A percentile compares a stretch with the other conserved stretches of the same genome.
Evolutionary conservation across 768 basidiomycete species (phyloP).

Genomic region (Auricularia sp.): DNA sequence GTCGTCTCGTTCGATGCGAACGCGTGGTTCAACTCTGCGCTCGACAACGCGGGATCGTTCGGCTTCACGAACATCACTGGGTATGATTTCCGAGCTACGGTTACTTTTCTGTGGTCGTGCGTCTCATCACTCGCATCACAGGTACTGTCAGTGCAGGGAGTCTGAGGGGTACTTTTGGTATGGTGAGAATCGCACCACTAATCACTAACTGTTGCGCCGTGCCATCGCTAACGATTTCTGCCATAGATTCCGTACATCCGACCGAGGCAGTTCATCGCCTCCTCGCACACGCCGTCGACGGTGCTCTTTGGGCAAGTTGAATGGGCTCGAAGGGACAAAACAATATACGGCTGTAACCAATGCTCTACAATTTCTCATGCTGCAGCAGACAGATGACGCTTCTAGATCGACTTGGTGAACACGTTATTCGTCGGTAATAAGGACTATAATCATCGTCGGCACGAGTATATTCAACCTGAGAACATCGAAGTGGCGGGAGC

Average conservation of each 20-base stretch:
- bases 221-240: background rate
- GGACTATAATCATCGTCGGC: too few relatives aligned
- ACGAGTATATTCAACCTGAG: too few relatives aligned
- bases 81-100: constrained; percentile 15
- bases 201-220: constrained; percentile 15
- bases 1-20: constrained; percentile 42
- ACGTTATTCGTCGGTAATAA: too few relatives aligned
- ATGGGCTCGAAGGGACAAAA: too few relatives aligned
- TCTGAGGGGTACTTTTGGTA: constrained; percentile 41
- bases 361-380: too few relatives aligned
- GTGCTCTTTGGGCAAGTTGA: constrained; percentile 15
- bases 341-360: too few relatives aligned
- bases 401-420: too few relatives aligned
- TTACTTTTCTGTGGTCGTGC: background rate
- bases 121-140: constrained; percentile 10
- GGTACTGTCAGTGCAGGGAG: constrained; percentile 41
- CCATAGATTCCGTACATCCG: constrained; percentile 38
- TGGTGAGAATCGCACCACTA: constrained; percentile 22
- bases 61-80: constrained; percentile 43
- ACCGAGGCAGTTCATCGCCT: constrained; percentile 40
- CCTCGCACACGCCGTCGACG: constrained; percentile 34
- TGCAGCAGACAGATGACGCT: too few relatives aligned
- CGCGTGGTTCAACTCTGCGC: constrained; percentile 35
- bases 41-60: constrained; percentile 30
- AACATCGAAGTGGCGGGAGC: too few relatives aligned